Conservation (phyloP, 768 basidiomycete species). For the Lactarius evosmus region DNA sequence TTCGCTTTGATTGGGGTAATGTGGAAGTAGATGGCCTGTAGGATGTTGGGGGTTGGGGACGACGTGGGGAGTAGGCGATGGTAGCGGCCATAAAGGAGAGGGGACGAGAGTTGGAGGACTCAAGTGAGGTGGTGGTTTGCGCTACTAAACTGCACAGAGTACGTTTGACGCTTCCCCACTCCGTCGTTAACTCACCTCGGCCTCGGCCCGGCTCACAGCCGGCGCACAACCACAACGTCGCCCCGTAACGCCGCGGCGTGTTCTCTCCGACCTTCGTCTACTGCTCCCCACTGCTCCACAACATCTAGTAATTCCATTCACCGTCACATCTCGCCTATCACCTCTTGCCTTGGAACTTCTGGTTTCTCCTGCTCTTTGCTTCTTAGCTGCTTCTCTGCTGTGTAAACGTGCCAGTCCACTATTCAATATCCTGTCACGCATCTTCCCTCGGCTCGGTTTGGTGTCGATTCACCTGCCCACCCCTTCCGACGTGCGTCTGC, state of each 20-base stretch:
- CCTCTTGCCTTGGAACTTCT: not conserved
- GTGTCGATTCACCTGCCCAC: not conserved
- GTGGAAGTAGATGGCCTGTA: not conserved
- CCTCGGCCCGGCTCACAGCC: too few species aligned
- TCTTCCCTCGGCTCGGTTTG: not conserved
- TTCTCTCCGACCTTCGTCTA: not conserved
- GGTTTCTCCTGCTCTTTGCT: not conserved
- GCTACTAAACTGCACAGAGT: too few species aligned
- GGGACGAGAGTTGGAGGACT: not conserved
- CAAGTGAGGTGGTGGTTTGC: not conserved
- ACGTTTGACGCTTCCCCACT: too few species aligned
- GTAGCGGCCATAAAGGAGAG: not conserved
- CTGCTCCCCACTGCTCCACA: not conserved
- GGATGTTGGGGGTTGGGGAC: not conserved
- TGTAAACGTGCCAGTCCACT: not conserved
- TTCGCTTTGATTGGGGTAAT: not conserved
- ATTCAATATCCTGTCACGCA: not conserved
- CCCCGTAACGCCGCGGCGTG: too few species aligned
- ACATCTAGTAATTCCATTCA: not conserved
- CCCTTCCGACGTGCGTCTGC: not conserved
- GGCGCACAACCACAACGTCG: too few species aligned
- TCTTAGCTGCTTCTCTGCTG: not conserved
- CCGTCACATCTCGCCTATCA: not conserved
- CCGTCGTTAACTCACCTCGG: too few species aligned
- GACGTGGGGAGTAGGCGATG: slow-evolving; percentile 3